Evolutionary conservation across 208 protist genomes (phyloP).

Genomic region (Zelonia costaricensis): DNA sequence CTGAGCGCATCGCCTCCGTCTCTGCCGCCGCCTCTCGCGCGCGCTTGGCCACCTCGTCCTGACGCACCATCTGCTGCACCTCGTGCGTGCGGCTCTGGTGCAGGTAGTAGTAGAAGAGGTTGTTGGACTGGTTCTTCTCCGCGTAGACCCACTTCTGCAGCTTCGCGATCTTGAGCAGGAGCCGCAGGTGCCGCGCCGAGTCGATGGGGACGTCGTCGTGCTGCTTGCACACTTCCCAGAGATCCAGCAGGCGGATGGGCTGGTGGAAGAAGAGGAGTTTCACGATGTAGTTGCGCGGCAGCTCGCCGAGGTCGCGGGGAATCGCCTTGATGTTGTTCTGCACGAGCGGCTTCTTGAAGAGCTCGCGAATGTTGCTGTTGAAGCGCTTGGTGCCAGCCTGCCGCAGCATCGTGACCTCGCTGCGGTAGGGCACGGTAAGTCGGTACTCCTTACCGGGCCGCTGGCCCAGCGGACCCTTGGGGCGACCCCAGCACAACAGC

Average conservation of each 20-base stretch:
- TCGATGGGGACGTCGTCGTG: conserved; percentile 89
- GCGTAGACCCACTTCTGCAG: conserved; percentile 88
- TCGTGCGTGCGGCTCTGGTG: conserved; percentile 75
- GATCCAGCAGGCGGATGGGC: conserved; percentile 74
- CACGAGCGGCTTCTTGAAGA: conserved; percentile 81
- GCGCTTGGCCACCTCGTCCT: conserved; percentile 59
- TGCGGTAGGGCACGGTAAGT: conserved; percentile 82
- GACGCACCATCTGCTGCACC: conserved; percentile 84
- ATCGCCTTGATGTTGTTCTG: conserved; percentile 87
- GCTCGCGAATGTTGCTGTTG: conserved; percentile 88
- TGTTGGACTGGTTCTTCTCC: conserved; percentile 91
- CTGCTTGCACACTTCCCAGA: conserved; percentile 87
- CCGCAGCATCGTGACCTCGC: conserved; percentile 82
- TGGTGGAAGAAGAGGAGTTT: conserved; percentile 90
- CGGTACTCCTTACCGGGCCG: conserved; percentile 79
- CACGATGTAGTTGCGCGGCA: conserved; percentile 87
- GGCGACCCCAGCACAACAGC: conserved; percentile 40
- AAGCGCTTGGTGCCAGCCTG: conserved; percentile 46
- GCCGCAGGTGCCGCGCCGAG: conserved; percentile 83
- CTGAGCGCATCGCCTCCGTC: conserved; percentile 7
- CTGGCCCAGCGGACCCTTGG: conserved; percentile 80
- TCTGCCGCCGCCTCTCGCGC: conserved; percentile 45
- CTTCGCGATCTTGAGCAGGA: conserved; percentile 86
- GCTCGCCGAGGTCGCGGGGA: conserved; percentile 85
- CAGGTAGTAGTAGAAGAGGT: conserved; percentile 90